Evolutionary conservation across 2,329 filamentous ascomycete genomes (phyloP).

Genomic region (Dactylellina leptospora): DNA sequence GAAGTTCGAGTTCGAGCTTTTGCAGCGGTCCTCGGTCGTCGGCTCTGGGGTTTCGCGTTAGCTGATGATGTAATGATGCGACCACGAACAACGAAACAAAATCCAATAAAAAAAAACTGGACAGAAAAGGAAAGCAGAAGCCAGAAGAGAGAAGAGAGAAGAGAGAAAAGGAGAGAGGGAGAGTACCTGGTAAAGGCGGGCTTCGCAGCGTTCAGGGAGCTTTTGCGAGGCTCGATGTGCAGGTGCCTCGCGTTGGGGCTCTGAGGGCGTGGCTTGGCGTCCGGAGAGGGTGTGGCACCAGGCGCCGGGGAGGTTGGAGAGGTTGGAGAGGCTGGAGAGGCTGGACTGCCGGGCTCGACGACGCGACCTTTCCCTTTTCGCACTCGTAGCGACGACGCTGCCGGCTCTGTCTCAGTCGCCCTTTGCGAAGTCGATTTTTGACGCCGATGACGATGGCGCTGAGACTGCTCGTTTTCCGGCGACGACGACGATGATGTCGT

Average conservation of each 20-base stretch:
- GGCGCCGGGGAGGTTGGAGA: background rate
- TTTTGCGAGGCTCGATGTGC: conserved; percentile 50
- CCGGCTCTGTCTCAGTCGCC: conserved; percentile 4
- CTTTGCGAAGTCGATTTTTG: background rate
- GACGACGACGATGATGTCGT: background rate
- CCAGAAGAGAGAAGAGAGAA: background rate
- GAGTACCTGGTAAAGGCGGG: conserved; percentile 49
- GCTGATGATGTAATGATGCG: too few species aligned
- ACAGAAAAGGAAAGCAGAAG: background rate
- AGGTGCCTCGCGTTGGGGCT: conserved; percentile 32
- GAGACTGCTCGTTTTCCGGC: background rate
- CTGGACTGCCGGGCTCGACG: conserved; percentile 11
- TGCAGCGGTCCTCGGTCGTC: conserved; percentile 89
- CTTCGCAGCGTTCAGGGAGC: conserved; percentile 46
- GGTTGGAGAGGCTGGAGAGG: conserved; percentile 1
- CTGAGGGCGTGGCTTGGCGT: conserved; percentile 15
- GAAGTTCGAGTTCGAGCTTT: conserved; percentile 87
- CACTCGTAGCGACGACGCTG: conserved; percentile 24
- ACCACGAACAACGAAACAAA: background rate
- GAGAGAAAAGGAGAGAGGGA: conserved; percentile 19
- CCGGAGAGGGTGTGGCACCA: conserved; percentile 1
- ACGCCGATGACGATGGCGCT: conserved; percentile 14
- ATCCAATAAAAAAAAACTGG: background rate
- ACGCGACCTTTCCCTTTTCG: conserved; percentile 53
- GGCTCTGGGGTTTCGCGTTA: too few species aligned